These are phyloP conservation scores for Bruguiera gymnorhiza DNA, from an alignment of 345 rosid species.

Conservation along the genomic window DNA sequence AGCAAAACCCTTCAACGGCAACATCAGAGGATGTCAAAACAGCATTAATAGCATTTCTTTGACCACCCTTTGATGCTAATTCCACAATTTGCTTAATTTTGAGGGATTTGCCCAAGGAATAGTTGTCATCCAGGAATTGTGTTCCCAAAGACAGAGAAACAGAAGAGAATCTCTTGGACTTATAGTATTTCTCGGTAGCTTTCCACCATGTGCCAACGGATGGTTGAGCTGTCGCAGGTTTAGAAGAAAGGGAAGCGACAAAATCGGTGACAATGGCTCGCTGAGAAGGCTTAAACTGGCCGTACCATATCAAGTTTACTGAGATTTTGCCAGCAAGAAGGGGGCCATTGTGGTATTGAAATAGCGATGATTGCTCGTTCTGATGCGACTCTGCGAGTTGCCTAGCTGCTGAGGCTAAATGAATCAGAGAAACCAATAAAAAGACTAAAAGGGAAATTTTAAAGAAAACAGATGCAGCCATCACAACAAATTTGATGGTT, in stretches of 20 bases:
- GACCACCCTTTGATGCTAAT: constrained; percentile 18
- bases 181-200: constrained; percentile 12
- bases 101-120: constrained; percentile 15
- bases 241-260: constrained; percentile 9
- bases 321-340: constrained; percentile 12
- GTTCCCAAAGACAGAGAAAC: constrained; percentile 2
- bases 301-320: constrained; percentile 20
- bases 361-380: background rate
- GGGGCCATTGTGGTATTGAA: constrained; percentile 15
- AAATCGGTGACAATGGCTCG: constrained; percentile 23
- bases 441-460: background rate
- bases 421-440: background rate
- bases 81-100: constrained; percentile 11
- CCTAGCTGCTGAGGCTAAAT: constrained; percentile 6
- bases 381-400: background rate
- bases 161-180: constrained; percentile 1
- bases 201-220: constrained; percentile 21
- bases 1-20: constrained; percentile 18
- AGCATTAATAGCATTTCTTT: constrained; percentile 9
- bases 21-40: constrained; percentile 22
- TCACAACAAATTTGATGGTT: background rate
- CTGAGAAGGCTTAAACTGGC: constrained; percentile 18
- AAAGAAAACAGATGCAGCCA: constrained; percentile 6
- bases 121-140: constrained; percentile 9
- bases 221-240: background rate